Percentiles rank a stretch among this genome's conserved stretches.
These are phyloP conservation scores for Blastobotrys capitulatus DNA, from an alignment of 1,139 yeast species.

Conservation along the genomic window DNA sequence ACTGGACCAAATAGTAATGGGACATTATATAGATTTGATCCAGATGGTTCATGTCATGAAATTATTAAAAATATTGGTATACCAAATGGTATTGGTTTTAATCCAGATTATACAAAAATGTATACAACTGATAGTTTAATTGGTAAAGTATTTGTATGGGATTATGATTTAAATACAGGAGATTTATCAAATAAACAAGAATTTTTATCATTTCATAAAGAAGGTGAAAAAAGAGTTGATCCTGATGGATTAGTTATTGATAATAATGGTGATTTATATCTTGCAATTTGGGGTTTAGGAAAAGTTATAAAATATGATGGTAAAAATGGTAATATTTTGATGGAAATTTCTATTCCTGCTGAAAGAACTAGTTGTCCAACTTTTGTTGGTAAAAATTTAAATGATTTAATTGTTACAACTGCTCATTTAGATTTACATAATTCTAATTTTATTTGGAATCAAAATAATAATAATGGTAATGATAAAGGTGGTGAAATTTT, in stretches of 20 bases:
- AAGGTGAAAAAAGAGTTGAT: slow-evolving; percentile 51
- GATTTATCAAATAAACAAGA: slow-evolving; percentile 40
- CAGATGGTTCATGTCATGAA: slow-evolving; percentile 18
- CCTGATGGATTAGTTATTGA: slow-evolving; percentile 83
- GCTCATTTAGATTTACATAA: slow-evolving; percentile 49
- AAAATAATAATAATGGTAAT: slow-evolving; percentile 28
- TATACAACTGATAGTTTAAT: slow-evolving; percentile 71
- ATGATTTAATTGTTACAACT: slow-evolving; percentile 63
- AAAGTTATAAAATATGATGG: slow-evolving; percentile 47
- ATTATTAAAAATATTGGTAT: slow-evolving; percentile 18
- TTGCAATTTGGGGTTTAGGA: slow-evolving; percentile 62
- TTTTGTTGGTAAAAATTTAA: slow-evolving; percentile 56
- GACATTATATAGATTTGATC: slow-evolving; percentile 30
- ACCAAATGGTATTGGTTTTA: slow-evolving; percentile 74
- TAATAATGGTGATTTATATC: slow-evolving; percentile 54
- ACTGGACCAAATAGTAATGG: slow-evolving; percentile 24
- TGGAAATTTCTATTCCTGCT: slow-evolving; percentile 56
- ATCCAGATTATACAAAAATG: slow-evolving; percentile 44
- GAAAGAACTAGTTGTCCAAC: slow-evolving; percentile 62
- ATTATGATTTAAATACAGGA: slow-evolving; percentile 48
- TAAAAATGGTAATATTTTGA: slow-evolving; percentile 45
- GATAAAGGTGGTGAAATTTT: slow-evolving; percentile 58
- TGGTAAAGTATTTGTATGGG: slow-evolving; percentile 54
- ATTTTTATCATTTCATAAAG: slow-evolving; percentile 45
- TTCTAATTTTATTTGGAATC: slow-evolving; percentile 18